Evolutionary conservation across 768 basidiomycete genomes (phyloP), one percentile per base, ranked within the genome.

Genomic region (Amanita pallidorosea): DNA sequence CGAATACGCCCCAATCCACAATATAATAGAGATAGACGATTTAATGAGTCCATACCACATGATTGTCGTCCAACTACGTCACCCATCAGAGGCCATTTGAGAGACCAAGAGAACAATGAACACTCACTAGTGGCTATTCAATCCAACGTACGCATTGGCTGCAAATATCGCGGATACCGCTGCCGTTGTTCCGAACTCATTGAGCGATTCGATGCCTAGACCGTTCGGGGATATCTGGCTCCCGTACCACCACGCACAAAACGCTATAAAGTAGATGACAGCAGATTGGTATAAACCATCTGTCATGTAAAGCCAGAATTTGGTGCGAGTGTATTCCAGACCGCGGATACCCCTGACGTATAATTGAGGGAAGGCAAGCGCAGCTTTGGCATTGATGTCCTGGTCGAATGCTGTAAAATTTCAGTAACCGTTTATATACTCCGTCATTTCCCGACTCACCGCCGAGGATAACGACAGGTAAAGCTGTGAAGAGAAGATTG

Each of bases 301-400:
- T 6, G 79, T 63, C 88, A 97, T 96, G 67, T 93, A 96, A 49
- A 84, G 62, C 91, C 92, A 97, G 69, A 98, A 98, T 68, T 88
- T 92, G 47, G 70, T 55, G 8, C 90, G 80, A 15, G 93, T 96
- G 67, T 96, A 98, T 59, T 96, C 95, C 13, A 93, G 72, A 18
- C 94, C 92, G 13, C 85, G 81, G 55, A 97, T 96, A 22, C 95
- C 95, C 34, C 94, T 84, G 56, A 93, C 74, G 64, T 98, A 98
- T n/a, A 98, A 80, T 58, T 93, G 88, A 5, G 95, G 95, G 69
- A 88, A 96, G 5, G 91, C 92, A 29, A 96, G 68, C 0, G 89
- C 88, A 0, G 89, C 91, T 63, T 81, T 79, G 17, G 89, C 85
- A 61, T 93, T 90, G 59, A 95, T 74, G 64, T 98, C 95, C 68